Percentiles rank a stretch among this genome's conserved stretches.
Conservation (phyloP, 768 basidiomycete species). For the Tylopilus vinaceipallidus region DNA sequence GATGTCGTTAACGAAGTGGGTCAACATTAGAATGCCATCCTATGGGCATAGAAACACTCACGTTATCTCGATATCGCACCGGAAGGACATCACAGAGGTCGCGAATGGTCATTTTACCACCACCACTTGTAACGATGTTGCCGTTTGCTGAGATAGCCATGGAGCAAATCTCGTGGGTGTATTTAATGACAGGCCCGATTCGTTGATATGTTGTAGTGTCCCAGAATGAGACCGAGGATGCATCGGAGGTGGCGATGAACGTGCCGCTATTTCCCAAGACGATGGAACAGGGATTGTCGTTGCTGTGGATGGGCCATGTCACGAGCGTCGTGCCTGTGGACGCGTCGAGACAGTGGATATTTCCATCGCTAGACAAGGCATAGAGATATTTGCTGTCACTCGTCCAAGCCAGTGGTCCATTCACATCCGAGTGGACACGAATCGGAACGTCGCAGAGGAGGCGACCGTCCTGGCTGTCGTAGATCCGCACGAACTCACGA, state of each 20-base stretch:
- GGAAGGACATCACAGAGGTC: background rate
- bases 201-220: background rate
- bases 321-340: background rate
- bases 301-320: background rate
- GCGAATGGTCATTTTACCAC: background rate
- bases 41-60: no score
- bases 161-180: background rate
- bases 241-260: background rate
- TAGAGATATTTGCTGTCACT: background rate
- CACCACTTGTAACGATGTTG: background rate
- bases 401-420: background rate
- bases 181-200: background rate
- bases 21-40: no score
- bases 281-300: background rate
- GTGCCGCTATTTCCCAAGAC: background rate
- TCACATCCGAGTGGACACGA: background rate
- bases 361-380: background rate
- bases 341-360: background rate
- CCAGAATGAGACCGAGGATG: conserved; percentile 8
- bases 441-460: background rate
- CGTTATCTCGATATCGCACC: background rate
- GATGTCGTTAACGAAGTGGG: no score
- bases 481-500: no score
- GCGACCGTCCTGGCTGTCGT: no score
- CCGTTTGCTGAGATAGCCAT: conserved; percentile 1